phyloP scores from a whole-genome alignment of 257 asterid genomes.

The Prunella vulgaris region DNA sequence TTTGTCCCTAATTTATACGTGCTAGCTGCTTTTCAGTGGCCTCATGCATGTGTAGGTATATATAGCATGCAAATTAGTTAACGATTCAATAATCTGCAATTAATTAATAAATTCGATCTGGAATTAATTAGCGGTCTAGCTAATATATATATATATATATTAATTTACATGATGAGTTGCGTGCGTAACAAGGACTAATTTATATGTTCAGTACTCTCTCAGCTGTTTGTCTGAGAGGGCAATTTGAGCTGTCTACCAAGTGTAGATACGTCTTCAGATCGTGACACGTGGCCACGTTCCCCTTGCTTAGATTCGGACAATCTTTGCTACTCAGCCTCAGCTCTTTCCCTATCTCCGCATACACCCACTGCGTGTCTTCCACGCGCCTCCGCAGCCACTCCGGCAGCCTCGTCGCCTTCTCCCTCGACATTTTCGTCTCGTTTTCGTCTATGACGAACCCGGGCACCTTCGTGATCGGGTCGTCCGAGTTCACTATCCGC shows the following conservation, averaged over 20 bases:
- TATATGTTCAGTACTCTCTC: conserved; percentile 28
- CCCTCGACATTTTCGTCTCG: not conserved
- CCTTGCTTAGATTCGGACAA: conserved; percentile 38
- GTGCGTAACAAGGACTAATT: too few species aligned
- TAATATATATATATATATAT: too few species aligned
- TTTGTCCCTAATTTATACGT: too few species aligned
- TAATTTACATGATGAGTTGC: too few species aligned
- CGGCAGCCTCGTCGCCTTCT: conserved; percentile 17
- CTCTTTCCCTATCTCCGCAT: conserved; percentile 69
- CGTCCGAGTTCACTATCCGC: conserved; percentile 66
- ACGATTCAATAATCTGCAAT: too few species aligned
- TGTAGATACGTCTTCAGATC: conserved; percentile 67
- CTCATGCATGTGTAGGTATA: too few species aligned
- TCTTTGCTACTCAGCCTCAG: conserved; percentile 52
- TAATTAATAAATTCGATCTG: too few species aligned
- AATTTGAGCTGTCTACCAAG: conserved; percentile 49
- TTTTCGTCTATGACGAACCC: conserved; percentile 54
- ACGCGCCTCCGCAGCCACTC: conserved; percentile 46
- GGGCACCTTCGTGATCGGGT: conserved; percentile 66
- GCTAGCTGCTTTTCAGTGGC: too few species aligned
- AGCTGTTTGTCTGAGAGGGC: conserved; percentile 50
- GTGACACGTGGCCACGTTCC: conserved; percentile 51
- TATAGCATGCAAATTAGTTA: too few species aligned
- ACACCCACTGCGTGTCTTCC: conserved; percentile 50
- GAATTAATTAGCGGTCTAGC: too few species aligned